phyloP scores from a whole-genome alignment of 75 land plant species.

The Cunninghamia lanceolata region DNA sequence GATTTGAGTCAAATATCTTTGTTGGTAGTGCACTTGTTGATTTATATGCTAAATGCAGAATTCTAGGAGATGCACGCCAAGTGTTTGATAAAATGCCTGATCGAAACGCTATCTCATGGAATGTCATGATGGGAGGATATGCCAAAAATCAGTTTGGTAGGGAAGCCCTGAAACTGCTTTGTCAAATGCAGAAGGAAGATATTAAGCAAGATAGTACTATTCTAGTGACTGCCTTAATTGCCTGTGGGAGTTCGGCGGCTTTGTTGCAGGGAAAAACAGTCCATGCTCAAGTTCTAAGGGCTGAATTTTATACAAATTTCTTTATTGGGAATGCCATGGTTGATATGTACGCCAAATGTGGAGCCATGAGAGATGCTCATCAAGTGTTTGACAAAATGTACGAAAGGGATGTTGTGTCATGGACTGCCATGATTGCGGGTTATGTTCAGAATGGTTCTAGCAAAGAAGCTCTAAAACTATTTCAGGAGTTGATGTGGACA shows the following conservation, averaged over 20 bases:
- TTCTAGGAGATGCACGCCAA: slow-evolving; percentile 18
- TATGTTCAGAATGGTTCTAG: slow-evolving; percentile 23
- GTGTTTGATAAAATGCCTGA: slow-evolving; percentile 5
- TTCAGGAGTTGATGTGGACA: slow-evolving; percentile 26
- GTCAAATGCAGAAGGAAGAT: background rate
- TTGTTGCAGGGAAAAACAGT: slow-evolving; percentile 33
- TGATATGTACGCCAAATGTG: slow-evolving; percentile 76
- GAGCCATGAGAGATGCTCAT: slow-evolving; percentile 38
- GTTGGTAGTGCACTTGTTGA: slow-evolving; percentile 26
- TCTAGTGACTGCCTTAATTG: slow-evolving; percentile 34
- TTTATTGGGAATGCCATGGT: slow-evolving; percentile 44
- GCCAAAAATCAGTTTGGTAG: slow-evolving; percentile 6
- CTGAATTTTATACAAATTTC: slow-evolving; percentile 29
- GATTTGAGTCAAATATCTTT: slow-evolving; percentile 19
- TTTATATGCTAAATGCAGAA: slow-evolving; percentile 29
- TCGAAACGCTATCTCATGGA: slow-evolving; percentile 9
- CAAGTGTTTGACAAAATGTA: slow-evolving; percentile 34
- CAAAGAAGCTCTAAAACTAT: slow-evolving; percentile 16
- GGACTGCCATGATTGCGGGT: slow-evolving; percentile 29
- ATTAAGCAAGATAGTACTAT: slow-evolving; percentile 22
- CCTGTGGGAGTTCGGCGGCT: slow-evolving; percentile 16
- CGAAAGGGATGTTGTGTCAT: slow-evolving; percentile 40
- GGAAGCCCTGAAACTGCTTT: slow-evolving; percentile 2
- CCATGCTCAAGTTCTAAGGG: slow-evolving; percentile 34
- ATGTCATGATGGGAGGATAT: slow-evolving; percentile 12